These are phyloP conservation scores for Malus orientalis DNA, from an alignment of 306 rosid species.

Conservation along the genomic window DNA sequence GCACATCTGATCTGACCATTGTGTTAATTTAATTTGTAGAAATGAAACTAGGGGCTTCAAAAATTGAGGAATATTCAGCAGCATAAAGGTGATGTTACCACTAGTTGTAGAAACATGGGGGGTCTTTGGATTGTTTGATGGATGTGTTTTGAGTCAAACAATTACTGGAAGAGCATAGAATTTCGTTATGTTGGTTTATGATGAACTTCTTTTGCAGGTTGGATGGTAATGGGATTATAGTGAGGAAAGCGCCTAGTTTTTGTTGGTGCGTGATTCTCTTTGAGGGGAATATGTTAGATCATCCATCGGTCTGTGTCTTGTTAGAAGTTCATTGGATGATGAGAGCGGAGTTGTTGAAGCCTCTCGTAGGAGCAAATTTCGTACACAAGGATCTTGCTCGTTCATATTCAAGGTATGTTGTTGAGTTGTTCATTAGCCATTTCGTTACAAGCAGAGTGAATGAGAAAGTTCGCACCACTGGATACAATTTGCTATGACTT, in stretches of 20 bases:
- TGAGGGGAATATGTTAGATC: slow-evolving; percentile 18
- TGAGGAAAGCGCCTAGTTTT: slow-evolving; percentile 17
- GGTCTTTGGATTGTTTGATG: too few species aligned
- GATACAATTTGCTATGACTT: not conserved
- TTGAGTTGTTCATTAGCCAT: not conserved
- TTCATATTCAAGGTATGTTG: slow-evolving; percentile 11
- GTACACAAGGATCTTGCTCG: slow-evolving; percentile 1
- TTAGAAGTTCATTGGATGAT: slow-evolving; percentile 10
- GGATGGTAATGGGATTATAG: slow-evolving; percentile 11
- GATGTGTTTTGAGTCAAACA: too few species aligned
- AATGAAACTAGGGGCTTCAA: too few species aligned
- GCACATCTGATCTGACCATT: too few species aligned
- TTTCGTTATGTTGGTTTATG: not conserved
- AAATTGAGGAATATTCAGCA: too few species aligned
- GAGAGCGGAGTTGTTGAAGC: slow-evolving; percentile 14
- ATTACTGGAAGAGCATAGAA: not conserved
- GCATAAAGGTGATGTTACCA: too few species aligned
- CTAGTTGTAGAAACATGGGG: too few species aligned
- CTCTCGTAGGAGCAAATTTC: slow-evolving; percentile 4
- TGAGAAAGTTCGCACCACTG: not conserved
- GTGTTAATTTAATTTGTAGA: too few species aligned
- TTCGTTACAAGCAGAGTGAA: not conserved
- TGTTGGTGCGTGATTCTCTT: slow-evolving; percentile 15
- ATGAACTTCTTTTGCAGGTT: slow-evolving; percentile 15
- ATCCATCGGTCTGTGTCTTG: slow-evolving; percentile 4